phyloP scores from a whole-genome alignment of 2,329 filamentous ascomycete genomes.

The Aureobasidium sp. region DNA sequence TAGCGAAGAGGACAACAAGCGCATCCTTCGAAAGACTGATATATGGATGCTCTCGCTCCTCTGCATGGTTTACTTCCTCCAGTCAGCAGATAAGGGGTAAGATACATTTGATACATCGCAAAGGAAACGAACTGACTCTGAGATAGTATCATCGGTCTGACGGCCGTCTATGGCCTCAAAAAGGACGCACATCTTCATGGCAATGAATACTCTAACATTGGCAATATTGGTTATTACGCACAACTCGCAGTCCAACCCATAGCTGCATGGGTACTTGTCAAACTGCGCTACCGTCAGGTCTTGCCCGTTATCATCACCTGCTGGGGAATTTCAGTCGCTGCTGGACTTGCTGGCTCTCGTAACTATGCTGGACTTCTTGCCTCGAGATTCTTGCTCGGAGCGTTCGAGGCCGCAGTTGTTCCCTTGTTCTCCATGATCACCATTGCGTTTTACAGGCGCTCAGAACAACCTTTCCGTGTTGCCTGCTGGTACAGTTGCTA shows the following conservation, averaged over 20 bases:
- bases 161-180: conserved; percentile 15
- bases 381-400: conserved; percentile 15
- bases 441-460: conserved; percentile 12
- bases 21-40: conserved; percentile 12
- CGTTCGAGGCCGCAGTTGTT: conserved; percentile 15
- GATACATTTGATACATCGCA: not conserved
- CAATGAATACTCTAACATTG: conserved; percentile 15
- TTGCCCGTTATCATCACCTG: conserved; percentile 13
- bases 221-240: conserved; percentile 15
- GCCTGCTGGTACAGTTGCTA: conserved; percentile 14
- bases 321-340: conserved; percentile 13
- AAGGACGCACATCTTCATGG: conserved; percentile 14
- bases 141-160: conserved; percentile 11
- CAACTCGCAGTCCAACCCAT: conserved; percentile 13
- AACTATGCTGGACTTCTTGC: conserved; percentile 14
- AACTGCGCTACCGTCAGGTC: conserved; percentile 12
- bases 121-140: not conserved
- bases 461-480: conserved; percentile 12
- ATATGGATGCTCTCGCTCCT: conserved; percentile 13
- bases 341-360: conserved; percentile 10
- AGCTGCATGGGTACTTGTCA: conserved; percentile 13
- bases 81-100: conserved; percentile 12
- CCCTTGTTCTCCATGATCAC: conserved; percentile 14
- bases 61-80: conserved; percentile 14
- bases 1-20: conserved; percentile 12